phyloP scores from a whole-genome alignment of 176 grass and related monocot species.

The Tillandsia leiboldiana region DNA sequence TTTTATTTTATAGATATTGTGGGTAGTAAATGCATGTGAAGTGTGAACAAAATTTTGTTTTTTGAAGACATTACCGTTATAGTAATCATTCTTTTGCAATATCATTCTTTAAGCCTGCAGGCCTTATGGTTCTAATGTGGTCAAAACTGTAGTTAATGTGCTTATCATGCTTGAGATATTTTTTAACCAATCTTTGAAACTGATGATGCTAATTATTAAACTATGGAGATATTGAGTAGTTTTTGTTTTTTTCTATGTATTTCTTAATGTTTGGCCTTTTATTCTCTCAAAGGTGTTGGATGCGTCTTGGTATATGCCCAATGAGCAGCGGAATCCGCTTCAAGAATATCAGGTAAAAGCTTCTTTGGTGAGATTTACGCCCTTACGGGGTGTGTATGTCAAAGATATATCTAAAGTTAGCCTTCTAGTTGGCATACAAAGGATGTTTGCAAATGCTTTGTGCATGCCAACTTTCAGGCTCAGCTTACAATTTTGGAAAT shows the following conservation, averaged over 20 bases:
- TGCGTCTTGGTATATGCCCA: slow-evolving; percentile 98
- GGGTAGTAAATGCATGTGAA: neutral
- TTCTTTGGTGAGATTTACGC: neutral
- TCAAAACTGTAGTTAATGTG: neutral
- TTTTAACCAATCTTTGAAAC: neutral
- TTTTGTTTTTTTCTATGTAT: neutral
- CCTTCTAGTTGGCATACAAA: neutral
- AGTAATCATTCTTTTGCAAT: neutral
- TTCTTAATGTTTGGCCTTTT: slow-evolving; percentile 3
- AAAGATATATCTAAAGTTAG: neutral
- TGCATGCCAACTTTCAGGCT: no score
- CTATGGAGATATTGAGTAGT: neutral
- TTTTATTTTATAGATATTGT: neutral
- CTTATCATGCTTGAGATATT: neutral
- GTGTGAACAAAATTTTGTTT: neutral
- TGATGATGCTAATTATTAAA: neutral
- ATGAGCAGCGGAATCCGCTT: slow-evolving; percentile 75
- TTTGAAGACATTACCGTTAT: neutral
- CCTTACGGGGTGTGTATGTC: neutral
- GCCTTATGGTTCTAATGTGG: neutral
- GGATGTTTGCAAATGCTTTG: no score
- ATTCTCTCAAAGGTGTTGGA: slow-evolving; percentile 58
- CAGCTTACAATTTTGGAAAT: no score
- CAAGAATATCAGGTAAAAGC: slow-evolving; percentile 83
- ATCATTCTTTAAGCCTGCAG: neutral